Evolutionary conservation across 2,329 filamentous ascomycete genomes (phyloP).

Genomic region (Huntiella decipiens): DNA sequence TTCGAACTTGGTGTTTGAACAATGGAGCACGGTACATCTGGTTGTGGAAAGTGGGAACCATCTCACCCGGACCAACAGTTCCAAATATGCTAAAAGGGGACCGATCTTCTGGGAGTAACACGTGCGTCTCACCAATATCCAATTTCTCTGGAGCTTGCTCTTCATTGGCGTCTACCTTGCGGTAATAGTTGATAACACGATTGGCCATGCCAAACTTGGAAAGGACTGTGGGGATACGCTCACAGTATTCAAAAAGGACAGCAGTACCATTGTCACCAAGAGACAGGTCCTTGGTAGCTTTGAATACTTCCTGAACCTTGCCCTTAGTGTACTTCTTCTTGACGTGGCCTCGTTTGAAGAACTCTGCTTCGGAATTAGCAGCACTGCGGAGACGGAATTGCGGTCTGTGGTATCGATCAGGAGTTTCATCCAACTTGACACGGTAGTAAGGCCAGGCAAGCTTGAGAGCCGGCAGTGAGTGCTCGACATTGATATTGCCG

Average conservation of each 20-base stretch:
- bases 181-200: slow-evolving; percentile 91
- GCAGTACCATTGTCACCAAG: slow-evolving; percentile 77
- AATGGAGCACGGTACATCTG: slow-evolving; percentile 89
- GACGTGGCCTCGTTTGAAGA: slow-evolving; percentile 49
- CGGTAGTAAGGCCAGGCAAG: slow-evolving; percentile 94
- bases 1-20: slow-evolving; percentile 64
- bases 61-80: slow-evolving; percentile 77
- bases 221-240: slow-evolving; percentile 76
- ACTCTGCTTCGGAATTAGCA: slow-evolving; percentile 48
- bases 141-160: slow-evolving; percentile 58
- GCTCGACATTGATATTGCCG: slow-evolving; percentile 80
- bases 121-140: slow-evolving; percentile 74
- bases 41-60: slow-evolving; percentile 79
- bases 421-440: slow-evolving; percentile 59
- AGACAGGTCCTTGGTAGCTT: slow-evolving; percentile 62
- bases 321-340: slow-evolving; percentile 74
- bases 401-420: slow-evolving; percentile 67
- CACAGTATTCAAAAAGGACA: slow-evolving; percentile 84
- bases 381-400: slow-evolving; percentile 52
- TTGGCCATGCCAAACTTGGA: slow-evolving; percentile 98
- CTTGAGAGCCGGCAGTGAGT: slow-evolving; percentile 78
- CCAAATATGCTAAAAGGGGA: slow-evolving; percentile 94
- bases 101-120: slow-evolving; percentile 80
- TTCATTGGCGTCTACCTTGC: slow-evolving; percentile 55
- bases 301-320: slow-evolving; percentile 62